These are phyloP conservation scores for Panicum hallii DNA, from an alignment of 202 grass and related monocot species.

Conservation along the genomic window DNA sequence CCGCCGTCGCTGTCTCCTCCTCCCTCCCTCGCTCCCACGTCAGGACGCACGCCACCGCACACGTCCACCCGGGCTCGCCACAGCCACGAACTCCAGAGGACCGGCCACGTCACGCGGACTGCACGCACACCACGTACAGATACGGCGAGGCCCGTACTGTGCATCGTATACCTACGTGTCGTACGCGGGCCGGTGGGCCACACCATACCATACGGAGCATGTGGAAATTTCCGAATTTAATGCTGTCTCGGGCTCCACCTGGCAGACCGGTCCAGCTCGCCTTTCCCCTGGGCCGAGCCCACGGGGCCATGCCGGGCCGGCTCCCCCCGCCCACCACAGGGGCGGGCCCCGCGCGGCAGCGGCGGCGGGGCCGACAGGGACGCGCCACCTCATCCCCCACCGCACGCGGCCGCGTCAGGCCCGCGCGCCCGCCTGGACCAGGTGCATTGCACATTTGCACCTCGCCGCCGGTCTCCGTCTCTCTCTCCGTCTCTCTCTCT, in stretches of 20 bases:
- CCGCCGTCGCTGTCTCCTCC: no score
- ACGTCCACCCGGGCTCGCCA: not conserved
- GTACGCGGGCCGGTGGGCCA: not conserved
- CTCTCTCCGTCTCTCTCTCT: no score
- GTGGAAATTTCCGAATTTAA: not conserved
- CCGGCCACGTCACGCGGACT: not conserved
- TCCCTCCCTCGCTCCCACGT: no score
- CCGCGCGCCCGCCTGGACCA: conserved; percentile 20
- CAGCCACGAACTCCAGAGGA: not conserved
- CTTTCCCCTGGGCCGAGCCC: not conserved
- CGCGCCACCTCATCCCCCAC: not conserved
- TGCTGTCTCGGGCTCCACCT: not conserved
- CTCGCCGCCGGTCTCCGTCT: not conserved
- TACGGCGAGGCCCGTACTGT: not conserved
- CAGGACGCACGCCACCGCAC: not conserved
- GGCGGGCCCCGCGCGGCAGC: not conserved
- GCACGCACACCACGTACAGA: not conserved
- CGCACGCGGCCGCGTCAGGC: not conserved
- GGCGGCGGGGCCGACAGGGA: not conserved
- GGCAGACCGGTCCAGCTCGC: not conserved
- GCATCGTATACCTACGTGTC: not conserved
- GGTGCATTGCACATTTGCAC: conserved; percentile 27
- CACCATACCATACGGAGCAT: not conserved
- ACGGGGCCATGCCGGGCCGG: not conserved
- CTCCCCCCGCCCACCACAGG: rapidly evolving